These are phyloP conservation scores for Haemoproteus tartakovskyi DNA, from an alignment of 169 alveolate genomes.

Conservation along the genomic window DNA sequence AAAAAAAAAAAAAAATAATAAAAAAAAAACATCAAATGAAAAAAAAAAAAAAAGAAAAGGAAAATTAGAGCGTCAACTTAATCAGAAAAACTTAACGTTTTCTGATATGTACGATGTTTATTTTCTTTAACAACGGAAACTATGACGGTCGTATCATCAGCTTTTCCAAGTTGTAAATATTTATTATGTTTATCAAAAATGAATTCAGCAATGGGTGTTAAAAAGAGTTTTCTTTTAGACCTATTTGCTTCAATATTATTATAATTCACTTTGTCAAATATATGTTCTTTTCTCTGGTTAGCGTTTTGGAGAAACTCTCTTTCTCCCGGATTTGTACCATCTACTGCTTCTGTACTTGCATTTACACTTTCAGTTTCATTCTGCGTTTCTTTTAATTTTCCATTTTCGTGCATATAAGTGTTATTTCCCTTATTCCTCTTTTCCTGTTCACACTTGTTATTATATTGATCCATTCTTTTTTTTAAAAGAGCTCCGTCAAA, in stretches of 20 bases:
- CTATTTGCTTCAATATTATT: conserved; percentile 55
- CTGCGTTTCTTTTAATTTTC: background rate
- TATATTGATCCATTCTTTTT: conserved; percentile 24
- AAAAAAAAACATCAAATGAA: background rate
- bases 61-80: too few species aligned
- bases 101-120: background rate
- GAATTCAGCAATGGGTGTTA: conserved; percentile 61
- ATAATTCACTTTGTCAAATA: conserved; percentile 58
- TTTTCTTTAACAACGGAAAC: conserved; percentile 55
- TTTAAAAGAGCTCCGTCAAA: conserved; percentile 13
- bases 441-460: conserved; percentile 4
- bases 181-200: conserved; percentile 54
- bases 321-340: too few species aligned
- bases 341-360: too few species aligned
- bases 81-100: background rate
- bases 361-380: background rate
- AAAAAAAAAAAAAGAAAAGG: too few species aligned
- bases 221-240: conserved; percentile 40
- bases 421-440: background rate
- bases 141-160: conserved; percentile 62
- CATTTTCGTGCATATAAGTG: background rate
- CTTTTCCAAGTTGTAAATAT: conserved; percentile 60
- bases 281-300: conserved; percentile 5
- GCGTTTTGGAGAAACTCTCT: too few species aligned
- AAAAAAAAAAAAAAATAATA: background rate